phyloP scores from a whole-genome alignment of 2,329 filamentous ascomycete species.

The Clarireedia paspali region DNA sequence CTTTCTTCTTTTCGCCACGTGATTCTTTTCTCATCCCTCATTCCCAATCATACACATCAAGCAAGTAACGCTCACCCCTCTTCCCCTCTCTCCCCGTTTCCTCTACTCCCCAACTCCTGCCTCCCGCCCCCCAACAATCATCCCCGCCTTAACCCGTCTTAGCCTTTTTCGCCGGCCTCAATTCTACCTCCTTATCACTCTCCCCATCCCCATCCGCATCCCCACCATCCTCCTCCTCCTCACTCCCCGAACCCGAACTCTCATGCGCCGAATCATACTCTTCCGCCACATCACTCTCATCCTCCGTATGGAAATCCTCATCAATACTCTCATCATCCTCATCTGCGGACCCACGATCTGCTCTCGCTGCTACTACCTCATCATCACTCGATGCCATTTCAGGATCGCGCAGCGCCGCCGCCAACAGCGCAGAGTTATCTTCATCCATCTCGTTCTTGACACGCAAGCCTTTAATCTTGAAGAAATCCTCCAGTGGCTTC shows the following conservation, averaged over 20 bases:
- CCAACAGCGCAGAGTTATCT: slow-evolving; percentile 64
- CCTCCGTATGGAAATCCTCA: slow-evolving; percentile 90
- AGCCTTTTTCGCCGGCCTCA: slow-evolving; percentile 43
- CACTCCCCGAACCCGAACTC: slow-evolving; percentile 67
- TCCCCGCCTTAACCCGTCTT: slow-evolving; percentile 18
- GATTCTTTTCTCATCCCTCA: no score
- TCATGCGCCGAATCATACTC: slow-evolving; percentile 91
- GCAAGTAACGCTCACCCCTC: no score
- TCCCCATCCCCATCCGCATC: slow-evolving; percentile 55
- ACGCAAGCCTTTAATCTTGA: slow-evolving; percentile 88
- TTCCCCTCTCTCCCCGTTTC: no score
- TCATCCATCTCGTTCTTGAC: slow-evolving; percentile 99
- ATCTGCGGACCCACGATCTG: slow-evolving; percentile 83
- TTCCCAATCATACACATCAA: no score
- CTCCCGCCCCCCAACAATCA: no score
- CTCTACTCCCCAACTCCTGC: no score
- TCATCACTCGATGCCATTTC: slow-evolving; percentile 61
- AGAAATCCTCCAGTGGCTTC: slow-evolving; percentile 92
- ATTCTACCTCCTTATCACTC: slow-evolving; percentile 50
- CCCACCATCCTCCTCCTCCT: slow-evolving; percentile 38
- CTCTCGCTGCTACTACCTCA: slow-evolving; percentile 62
- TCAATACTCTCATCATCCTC: slow-evolving; percentile 94
- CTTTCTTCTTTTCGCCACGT: no score
- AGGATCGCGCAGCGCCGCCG: slow-evolving; percentile 75
- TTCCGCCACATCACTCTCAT: slow-evolving; percentile 91